Percentiles rank a stretch among this genome's conserved stretches.
These are phyloP conservation scores for Yamadazyma dendronema DNA, from an alignment of 1,139 yeast species.

Conservation along the genomic window DNA sequence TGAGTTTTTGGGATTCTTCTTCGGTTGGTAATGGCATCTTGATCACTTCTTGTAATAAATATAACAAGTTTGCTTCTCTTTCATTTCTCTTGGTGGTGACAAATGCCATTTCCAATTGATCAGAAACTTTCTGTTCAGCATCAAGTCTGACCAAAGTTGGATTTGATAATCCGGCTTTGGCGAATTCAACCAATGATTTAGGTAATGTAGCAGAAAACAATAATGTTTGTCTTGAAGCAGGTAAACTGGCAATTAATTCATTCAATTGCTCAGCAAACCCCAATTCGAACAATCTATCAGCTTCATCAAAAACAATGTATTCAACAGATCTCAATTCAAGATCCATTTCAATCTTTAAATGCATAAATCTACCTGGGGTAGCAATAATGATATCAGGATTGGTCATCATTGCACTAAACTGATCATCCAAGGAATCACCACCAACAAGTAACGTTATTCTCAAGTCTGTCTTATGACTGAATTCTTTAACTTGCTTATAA, in stretches of 20 bases:
- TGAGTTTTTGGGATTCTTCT: constrained; percentile 57
- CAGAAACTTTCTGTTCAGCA: constrained; percentile 87
- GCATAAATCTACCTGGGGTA: constrained; percentile 96
- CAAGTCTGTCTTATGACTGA: constrained; percentile 79
- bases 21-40: constrained; percentile 77
- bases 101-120: constrained; percentile 87
- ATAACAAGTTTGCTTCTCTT: constrained; percentile 83
- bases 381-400: constrained; percentile 96
- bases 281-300: constrained; percentile 95
- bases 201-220: constrained; percentile 96
- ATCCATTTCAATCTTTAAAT: constrained; percentile 93
- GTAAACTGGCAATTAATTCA: constrained; percentile 81
- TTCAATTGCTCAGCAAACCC: constrained; percentile 95
- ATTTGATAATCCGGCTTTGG: constrained; percentile 90
- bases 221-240: constrained; percentile 80
- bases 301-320: constrained; percentile 95
- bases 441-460: constrained; percentile 84
- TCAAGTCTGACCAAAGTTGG: constrained; percentile 92
- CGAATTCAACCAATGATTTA: constrained; percentile 87
- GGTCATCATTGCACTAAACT: constrained; percentile 86
- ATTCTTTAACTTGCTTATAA: constrained; percentile 82
- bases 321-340: constrained; percentile 80
- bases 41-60: constrained; percentile 76
- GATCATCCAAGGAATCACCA: constrained; percentile 97
- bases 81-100: constrained; percentile 79